Evolutionary conservation across 2,329 filamentous ascomycete species (phyloP).

Genomic region (Emmonsiellopsis sp.): DNA sequence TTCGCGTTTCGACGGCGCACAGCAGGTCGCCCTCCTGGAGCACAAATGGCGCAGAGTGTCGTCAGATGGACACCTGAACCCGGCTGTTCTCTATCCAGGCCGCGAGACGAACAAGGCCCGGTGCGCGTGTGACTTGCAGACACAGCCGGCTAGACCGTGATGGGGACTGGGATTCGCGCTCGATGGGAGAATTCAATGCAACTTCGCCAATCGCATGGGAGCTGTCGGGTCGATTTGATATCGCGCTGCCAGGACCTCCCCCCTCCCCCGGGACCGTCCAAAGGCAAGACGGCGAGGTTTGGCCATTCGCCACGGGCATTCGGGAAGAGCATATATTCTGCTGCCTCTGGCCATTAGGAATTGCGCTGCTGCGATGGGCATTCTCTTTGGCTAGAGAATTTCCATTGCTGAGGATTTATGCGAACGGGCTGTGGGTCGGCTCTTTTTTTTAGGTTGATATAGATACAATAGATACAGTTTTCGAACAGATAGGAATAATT

Average conservation of each 20-base stretch:
- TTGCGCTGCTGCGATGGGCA: background rate
- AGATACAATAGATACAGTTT: background rate
- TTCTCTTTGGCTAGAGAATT: background rate
- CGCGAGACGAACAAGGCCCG: background rate
- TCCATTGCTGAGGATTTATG: background rate
- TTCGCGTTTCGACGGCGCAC: no score
- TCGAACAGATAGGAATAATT: no score
- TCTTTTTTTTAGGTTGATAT: background rate
- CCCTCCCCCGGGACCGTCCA: no score
- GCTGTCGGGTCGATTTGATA: background rate
- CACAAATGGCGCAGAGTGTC: background rate
- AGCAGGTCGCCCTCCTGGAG: no score
- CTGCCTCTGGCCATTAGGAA: background rate
- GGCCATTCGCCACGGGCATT: no score
- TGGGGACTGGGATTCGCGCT: background rate
- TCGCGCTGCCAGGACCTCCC: background rate
- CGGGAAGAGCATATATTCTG: background rate
- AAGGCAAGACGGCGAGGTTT: no score
- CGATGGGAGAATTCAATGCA: background rate
- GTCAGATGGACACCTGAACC: background rate
- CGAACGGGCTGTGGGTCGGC: background rate
- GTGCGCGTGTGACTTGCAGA: constrained; percentile 3
- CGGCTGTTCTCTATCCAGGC: background rate
- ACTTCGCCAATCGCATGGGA: background rate
- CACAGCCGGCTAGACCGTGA: background rate